Evolutionary conservation across 805 yeast species (phyloP), one percentile per base, ranked within the genome.

Genomic region (Cyberlindnera mycetangii): DNA sequence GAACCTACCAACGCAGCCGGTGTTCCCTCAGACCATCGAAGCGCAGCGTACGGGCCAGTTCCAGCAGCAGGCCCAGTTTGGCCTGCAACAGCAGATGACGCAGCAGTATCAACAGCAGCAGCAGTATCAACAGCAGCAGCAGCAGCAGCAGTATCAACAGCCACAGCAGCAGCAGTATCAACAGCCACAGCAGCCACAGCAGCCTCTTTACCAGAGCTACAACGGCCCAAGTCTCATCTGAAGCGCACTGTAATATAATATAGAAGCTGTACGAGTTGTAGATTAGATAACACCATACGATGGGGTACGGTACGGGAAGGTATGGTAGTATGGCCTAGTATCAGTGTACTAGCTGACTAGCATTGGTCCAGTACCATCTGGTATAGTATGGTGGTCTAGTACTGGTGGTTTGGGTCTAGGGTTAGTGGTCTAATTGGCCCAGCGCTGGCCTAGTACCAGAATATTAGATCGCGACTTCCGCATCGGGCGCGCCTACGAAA

Each of bases 1-100:
- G 57, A 67, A 68, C 40, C 61, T 83, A 35, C 83, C 83, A 9
- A 83, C 89, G 1, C 66, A 76, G 4, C 77, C 89, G 3, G 85
- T 82, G 8, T 85, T 83, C 54, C 88, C 87, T 0, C 80, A 81
- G 53, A 80, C 86, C 8, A 78, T 76, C 53, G 67, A 65, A 41
- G 71, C 67, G 25, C 64, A 58, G 24, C 55, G 55, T 19, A 59
- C 61, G 3, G 68, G 67, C 16, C 71, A 67, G 42, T 63, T 61
- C 32, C 69, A 68, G 43, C 64, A 56, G 32, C 65, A 66, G 44
- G 78, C 79, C 6, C 53, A 58, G 22, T 49, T 59, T 19, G 68
- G 34, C 12, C n/a, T 34, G 34, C 56, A 51, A 20, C 58, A 51
- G 31, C 55, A 52, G 32, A 28, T 41, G 32, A 39, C 41, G 30